A percentile compares a stretch with the other conserved stretches of the same genome.
Evolutionary conservation across 148 eudicot genomes (phyloP).

Genomic region (Arbutus unedo): DNA sequence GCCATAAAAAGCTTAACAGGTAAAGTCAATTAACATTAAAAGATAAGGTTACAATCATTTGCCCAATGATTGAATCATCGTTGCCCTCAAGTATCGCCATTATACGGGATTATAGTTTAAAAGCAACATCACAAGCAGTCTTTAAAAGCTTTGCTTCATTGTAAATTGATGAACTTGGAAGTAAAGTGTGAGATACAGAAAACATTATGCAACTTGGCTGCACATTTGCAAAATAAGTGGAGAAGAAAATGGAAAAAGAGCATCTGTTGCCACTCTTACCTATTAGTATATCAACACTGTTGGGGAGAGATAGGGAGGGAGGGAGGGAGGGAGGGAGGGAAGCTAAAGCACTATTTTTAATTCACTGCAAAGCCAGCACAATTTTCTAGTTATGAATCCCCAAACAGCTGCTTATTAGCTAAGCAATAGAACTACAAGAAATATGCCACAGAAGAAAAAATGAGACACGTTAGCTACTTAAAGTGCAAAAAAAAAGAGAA

Average conservation of each 20-base stretch:
- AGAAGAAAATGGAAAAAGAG: background rate
- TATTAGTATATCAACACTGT: background rate
- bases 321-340: background rate
- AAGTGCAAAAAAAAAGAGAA: too few species aligned
- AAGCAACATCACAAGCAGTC: background rate
- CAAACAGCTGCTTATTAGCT: background rate
- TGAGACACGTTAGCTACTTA: background rate
- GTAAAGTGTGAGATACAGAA: background rate
- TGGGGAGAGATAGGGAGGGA: background rate
- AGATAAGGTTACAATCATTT: background rate
- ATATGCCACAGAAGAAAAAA: background rate
- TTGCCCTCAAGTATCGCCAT: background rate
- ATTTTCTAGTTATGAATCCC: background rate
- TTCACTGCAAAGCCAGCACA: background rate
- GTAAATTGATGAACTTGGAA: background rate
- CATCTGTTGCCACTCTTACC: background rate
- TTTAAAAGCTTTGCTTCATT: background rate
- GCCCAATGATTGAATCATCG: background rate
- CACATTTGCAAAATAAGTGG: background rate
- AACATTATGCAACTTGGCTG: conserved; percentile 1
- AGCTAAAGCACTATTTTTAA: background rate
- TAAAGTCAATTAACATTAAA: background rate
- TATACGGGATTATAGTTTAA: background rate
- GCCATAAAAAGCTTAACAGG: background rate
- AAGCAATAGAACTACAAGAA: background rate